These are phyloP conservation scores for Xylariaceae sp. DNA, from an alignment of 2,329 filamentous ascomycete genomes.

Conservation along the genomic window DNA sequence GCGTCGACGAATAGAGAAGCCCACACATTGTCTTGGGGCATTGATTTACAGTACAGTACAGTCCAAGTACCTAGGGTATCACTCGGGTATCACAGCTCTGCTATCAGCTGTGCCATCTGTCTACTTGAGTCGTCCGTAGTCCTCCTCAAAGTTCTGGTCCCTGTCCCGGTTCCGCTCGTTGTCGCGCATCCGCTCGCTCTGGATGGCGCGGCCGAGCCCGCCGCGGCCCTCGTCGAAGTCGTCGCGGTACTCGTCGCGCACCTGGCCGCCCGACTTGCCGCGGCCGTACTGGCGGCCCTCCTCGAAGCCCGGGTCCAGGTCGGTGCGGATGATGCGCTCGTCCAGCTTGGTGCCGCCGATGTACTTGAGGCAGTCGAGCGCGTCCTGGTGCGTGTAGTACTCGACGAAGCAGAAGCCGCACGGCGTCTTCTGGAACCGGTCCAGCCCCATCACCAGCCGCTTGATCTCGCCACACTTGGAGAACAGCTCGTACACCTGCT, in stretches of 20 bases:
- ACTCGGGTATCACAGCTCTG: slow-evolving; percentile 12
- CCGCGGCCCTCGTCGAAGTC: slow-evolving; percentile 94
- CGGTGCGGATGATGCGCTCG: slow-evolving; percentile 91
- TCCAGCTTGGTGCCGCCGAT: slow-evolving; percentile 96
- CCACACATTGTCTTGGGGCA: no score
- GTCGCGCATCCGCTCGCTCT: slow-evolving; percentile 34
- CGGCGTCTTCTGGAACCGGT: slow-evolving; percentile 94
- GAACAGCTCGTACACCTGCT: slow-evolving; percentile 97
- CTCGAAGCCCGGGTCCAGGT: slow-evolving; percentile 90
- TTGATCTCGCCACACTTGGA: slow-evolving; percentile 97
- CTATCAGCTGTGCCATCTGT: slow-evolving; percentile 13
- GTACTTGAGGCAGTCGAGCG: slow-evolving; percentile 97
- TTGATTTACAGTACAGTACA: no score
- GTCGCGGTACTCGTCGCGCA: slow-evolving; percentile 94
- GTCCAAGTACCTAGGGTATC: slow-evolving; percentile 14
- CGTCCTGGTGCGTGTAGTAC: slow-evolving; percentile 97
- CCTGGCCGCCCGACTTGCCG: slow-evolving; percentile 92
- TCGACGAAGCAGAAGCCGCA: slow-evolving; percentile 99
- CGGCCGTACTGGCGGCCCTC: slow-evolving; percentile 94
- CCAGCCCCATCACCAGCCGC: slow-evolving; percentile 92
- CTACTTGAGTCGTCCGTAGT: slow-evolving; percentile 51
- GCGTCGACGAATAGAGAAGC: no score
- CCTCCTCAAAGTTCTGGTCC: slow-evolving; percentile 42
- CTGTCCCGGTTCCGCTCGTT: slow-evolving; percentile 33
- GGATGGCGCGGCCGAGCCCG: slow-evolving; percentile 74